Evolutionary conservation across 345 rosid species (phyloP).

Genomic region (Acer saccharum): DNA sequence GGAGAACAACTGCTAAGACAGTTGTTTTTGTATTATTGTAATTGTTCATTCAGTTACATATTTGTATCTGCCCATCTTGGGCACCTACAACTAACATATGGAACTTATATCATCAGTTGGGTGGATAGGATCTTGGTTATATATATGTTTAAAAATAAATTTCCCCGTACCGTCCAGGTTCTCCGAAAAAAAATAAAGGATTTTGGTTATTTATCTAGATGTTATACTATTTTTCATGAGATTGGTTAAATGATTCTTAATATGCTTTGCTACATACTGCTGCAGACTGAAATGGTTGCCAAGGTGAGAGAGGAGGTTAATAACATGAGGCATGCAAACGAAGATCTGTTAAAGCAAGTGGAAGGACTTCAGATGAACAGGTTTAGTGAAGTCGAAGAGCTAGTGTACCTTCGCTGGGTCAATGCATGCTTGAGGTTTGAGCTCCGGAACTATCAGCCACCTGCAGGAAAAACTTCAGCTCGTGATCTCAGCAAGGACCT

Average conservation of each 20-base stretch:
- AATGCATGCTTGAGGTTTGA: conserved; percentile 96
- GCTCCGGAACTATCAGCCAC: conserved; percentile 86
- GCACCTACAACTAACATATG: not conserved
- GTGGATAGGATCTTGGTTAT: not conserved
- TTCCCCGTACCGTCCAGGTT: not conserved
- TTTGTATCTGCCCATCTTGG: not conserved
- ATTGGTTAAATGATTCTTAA: conserved; percentile 15
- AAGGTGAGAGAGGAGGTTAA: conserved; percentile 78
- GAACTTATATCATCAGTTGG: not conserved
- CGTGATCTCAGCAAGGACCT: conserved; percentile 88
- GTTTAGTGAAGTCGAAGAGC: conserved; percentile 97
- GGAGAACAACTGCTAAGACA: too few species aligned
- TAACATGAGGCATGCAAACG: conserved; percentile 74
- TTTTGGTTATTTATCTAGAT: not conserved
- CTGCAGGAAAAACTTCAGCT: conserved; percentile 82
- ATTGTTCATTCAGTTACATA: not conserved
- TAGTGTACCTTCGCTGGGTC: conserved; percentile 98
- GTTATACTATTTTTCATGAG: not conserved
- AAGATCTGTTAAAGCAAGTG: conserved; percentile 90
- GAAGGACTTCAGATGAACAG: conserved; percentile 98
- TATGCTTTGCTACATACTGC: conserved; percentile 17
- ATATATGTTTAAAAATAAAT: too few species aligned
- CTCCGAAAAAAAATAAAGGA: not conserved
- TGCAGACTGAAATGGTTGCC: conserved; percentile 81
- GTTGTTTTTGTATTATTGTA: too few species aligned